phyloP scores from a whole-genome alignment of 371 early-diverging fungal species.

The Mucor mucedo region DNA sequence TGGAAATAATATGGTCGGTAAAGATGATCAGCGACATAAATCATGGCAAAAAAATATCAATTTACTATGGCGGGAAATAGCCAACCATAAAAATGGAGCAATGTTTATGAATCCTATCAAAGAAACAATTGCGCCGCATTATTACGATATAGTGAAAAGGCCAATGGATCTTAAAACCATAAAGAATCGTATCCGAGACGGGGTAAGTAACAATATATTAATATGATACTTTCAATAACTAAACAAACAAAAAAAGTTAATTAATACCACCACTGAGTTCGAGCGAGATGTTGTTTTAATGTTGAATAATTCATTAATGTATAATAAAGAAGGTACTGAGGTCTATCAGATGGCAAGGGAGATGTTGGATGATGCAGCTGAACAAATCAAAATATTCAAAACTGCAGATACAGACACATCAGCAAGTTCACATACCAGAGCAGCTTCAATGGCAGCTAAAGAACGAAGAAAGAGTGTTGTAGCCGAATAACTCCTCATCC shows the following conservation, averaged over 20 bases:
- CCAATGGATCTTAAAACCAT: constrained; percentile 88
- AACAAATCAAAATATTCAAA: constrained; percentile 51
- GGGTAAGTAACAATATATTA: constrained; percentile 48
- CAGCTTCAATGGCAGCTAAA: constrained; percentile 29
- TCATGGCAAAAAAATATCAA: constrained; percentile 74
- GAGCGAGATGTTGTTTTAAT: constrained; percentile 88
- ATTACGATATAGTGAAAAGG: constrained; percentile 75
- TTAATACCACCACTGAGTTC: constrained; percentile 81
- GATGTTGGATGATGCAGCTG: constrained; percentile 73
- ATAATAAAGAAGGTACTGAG: constrained; percentile 83
- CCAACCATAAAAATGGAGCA: constrained; percentile 85
- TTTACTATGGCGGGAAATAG: constrained; percentile 84
- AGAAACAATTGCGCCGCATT: constrained; percentile 76
- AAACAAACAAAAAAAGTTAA: constrained; percentile 50
- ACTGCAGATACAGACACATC: constrained; percentile 37
- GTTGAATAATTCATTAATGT: constrained; percentile 89
- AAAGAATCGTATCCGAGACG: constrained; percentile 84
- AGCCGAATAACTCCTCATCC: constrained; percentile 6
- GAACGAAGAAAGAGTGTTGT: constrained; percentile 29
- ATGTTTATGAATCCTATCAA: constrained; percentile 85
- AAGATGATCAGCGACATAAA: constrained; percentile 44
- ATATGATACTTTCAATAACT: background rate
- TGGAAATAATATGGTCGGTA: constrained; percentile 1
- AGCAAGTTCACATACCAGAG: constrained; percentile 35
- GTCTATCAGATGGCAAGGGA: constrained; percentile 83